Conservation (phyloP, 108 stramenopile genomes). For the Asterionellopsis glacialis region DNA sequence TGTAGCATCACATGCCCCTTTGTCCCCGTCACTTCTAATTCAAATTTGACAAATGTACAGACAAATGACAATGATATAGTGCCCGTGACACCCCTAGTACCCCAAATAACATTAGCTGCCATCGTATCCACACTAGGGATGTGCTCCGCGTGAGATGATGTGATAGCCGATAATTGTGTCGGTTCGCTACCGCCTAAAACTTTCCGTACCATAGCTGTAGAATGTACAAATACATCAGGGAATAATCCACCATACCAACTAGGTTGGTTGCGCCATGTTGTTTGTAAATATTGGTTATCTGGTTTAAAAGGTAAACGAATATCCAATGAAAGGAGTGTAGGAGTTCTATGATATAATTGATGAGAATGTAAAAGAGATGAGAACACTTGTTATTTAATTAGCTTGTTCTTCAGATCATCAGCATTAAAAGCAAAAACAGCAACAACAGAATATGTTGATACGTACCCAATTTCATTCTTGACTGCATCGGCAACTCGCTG, state of each 20-base stretch:
- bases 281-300: not conserved
- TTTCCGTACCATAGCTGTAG: not conserved
- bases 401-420: too few relatives aligned
- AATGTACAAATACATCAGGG: conserved; percentile 13
- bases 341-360: too few relatives aligned
- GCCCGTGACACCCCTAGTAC: conserved; percentile 2
- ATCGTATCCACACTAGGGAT: conserved; percentile 12
- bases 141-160: too few relatives aligned
- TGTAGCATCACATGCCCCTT: not conserved
- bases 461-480: not conserved
- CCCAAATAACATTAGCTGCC: conserved; percentile 8
- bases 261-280: conserved; percentile 10
- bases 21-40: conserved; percentile 13
- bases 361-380: too few relatives aligned
- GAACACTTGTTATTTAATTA: too few relatives aligned
- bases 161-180: not conserved
- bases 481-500: not conserved
- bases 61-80: not conserved
- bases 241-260: conserved; percentile 18
- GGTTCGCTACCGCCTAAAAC: not conserved
- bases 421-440: not conserved
- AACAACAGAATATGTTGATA: not conserved
- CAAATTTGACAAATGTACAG: not conserved
- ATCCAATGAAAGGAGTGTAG: not conserved
- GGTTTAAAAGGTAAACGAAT: conserved; percentile 2